phyloP scores from a whole-genome alignment of 805 yeast genomes.

The Wickerhamiella hasegawae region DNA sequence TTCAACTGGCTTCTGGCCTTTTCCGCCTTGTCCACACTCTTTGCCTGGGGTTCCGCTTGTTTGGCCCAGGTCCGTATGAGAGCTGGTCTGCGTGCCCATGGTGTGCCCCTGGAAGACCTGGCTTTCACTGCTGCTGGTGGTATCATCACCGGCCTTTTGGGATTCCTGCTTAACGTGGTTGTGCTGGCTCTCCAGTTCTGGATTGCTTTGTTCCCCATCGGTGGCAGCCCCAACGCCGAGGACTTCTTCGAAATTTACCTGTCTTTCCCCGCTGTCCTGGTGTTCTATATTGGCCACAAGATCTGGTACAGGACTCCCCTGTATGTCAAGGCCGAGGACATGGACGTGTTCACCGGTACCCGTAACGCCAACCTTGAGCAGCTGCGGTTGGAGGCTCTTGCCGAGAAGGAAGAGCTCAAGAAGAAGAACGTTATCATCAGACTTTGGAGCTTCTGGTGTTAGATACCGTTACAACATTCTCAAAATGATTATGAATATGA shows the following conservation, averaged over 20 bases:
- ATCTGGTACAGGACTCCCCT: conserved; percentile 27
- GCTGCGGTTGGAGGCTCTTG: conserved; percentile 35
- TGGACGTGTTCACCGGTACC: conserved; percentile 51
- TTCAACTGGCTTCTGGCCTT: conserved; percentile 51
- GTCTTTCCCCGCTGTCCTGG: conserved; percentile 45
- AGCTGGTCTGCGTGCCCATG: conserved; percentile 43
- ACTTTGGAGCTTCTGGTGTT: conserved; percentile 44
- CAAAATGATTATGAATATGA: too few relatives aligned
- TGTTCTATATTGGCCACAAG: conserved; percentile 42
- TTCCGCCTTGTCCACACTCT: conserved; percentile 45
- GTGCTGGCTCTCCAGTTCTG: conserved; percentile 59
- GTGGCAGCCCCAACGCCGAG: conserved; percentile 26
- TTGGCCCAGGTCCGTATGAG: conserved; percentile 47
- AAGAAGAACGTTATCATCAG: conserved; percentile 33
- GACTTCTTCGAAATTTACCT: conserved; percentile 52
- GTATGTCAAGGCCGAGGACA: conserved; percentile 28
- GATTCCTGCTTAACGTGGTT: conserved; percentile 36
- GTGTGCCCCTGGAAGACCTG: conserved; percentile 46
- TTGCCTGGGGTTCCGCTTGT: conserved; percentile 49
- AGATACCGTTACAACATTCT: too few relatives aligned
- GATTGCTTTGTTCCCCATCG: conserved; percentile 55
- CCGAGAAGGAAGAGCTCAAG: conserved; percentile 36
- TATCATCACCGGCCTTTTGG: conserved; percentile 43
- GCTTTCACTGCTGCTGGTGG: conserved; percentile 50
- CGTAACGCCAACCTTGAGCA: conserved; percentile 33